Evolutionary conservation across 768 basidiomycete species (phyloP), one percentile per base, ranked within the genome.

Genomic region (Hypsizygus marmoreus): DNA sequence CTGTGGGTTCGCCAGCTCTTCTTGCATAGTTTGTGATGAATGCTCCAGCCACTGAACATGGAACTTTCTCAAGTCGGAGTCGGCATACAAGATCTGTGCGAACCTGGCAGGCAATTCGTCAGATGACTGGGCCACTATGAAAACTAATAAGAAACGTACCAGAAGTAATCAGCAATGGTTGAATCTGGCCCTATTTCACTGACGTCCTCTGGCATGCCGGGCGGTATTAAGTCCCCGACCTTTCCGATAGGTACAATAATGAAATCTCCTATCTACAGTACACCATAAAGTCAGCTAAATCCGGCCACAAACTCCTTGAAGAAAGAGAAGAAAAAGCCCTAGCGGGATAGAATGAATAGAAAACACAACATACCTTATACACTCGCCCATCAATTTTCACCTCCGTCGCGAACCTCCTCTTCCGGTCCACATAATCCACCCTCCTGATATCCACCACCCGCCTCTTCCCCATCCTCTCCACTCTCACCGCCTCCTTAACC

Each of bases 31-130:
- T 43, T 77, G 74, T 0, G 79, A 77, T 0, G 81, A 78, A 55
- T 91, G 89, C 42, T 86, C 77, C 22, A 86, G 78, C 88, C 88
- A 92, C 25, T 81, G 86, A 8, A 87, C 64, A 60, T 92, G 90
- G 1, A 78, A 76, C 2, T 47, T 63, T 42, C 72, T 63, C 4
- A 65, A 47, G 12, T 70, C 63, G 25, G 69, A 64, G 12, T 74
- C 61, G 45, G 89, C 74, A 40, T 71, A 77, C 0, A 82, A 58
- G 19, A 91, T 81, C 54, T 72, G 73, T 0, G 73, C 87, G 62
- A 91, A 89, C 87, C 88, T 90, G 53, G 12, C 34, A 11, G 32
- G 46, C 22, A 40, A 49, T 13, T 19, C 17, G 13, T 39, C n/a
- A 32, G 22, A 38, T 34, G 19, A 20, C 32, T 32, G 26, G 28